Evolutionary conservation across 2,329 filamentous ascomycete genomes (phyloP).

Genomic region (Colletotrichum camelliae): DNA sequence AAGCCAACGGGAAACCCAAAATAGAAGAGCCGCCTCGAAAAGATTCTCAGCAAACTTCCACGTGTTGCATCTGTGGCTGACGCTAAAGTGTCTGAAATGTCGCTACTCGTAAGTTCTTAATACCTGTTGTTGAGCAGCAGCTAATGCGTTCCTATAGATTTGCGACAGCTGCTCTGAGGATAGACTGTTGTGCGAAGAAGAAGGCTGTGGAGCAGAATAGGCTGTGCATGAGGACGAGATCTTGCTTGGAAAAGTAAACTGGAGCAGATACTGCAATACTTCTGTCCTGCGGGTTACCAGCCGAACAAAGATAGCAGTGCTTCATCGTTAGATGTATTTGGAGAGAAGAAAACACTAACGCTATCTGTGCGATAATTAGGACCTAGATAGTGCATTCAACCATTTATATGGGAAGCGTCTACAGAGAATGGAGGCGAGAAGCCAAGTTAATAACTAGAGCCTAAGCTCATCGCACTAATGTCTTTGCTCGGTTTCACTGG

Average conservation of each 20-base stretch:
- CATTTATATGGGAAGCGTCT: background rate
- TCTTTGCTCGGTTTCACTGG: background rate
- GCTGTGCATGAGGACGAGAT: too few relatives aligned
- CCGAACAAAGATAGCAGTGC: background rate
- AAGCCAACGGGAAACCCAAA: background rate
- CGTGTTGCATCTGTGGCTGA: background rate
- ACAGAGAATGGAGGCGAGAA: background rate
- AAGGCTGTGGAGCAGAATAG: background rate
- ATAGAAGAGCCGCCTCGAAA: background rate
- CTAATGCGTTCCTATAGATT: background rate
- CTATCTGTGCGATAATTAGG: background rate
- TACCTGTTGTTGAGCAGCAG: background rate
- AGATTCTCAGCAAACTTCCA: background rate
- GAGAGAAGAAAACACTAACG: background rate
- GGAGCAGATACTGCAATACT: background rate
- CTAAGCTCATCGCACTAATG: background rate
- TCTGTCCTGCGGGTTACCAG: rapidly evolving
- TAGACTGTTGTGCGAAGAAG: background rate
- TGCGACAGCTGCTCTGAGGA: background rate
- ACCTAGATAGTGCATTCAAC: background rate
- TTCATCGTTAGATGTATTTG: too few relatives aligned
- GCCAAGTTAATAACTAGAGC: background rate
- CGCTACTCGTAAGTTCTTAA: background rate
- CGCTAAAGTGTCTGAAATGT: background rate
- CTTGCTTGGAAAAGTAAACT: background rate